Evolutionary conservation across 2,329 filamentous ascomycete species (phyloP).

Genomic region (Fusarium burgessii): DNA sequence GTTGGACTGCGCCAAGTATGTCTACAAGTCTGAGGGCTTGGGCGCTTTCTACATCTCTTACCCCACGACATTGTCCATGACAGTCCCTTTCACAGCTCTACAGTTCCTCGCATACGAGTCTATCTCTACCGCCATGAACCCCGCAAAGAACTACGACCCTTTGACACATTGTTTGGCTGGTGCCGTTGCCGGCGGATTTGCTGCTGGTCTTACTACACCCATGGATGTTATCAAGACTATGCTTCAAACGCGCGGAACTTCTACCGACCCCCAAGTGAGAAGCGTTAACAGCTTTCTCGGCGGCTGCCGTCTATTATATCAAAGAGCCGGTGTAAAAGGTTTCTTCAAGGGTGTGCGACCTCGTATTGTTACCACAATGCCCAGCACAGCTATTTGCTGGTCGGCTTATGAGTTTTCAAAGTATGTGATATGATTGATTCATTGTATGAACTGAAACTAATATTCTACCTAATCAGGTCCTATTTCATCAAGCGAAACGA

Average conservation of each 20-base stretch:
- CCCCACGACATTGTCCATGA: constrained; percentile 98
- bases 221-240: constrained; percentile 99
- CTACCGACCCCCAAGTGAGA: constrained; percentile 82
- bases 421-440: constrained; percentile 57
- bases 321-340: constrained; percentile 83
- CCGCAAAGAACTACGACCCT: constrained; percentile 86
- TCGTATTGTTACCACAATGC: constrained; percentile 95
- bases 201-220: constrained; percentile 92
- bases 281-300: constrained; percentile 85
- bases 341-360: constrained; percentile 96
- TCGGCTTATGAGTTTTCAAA: constrained; percentile 78
- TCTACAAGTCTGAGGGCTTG: constrained; percentile 89
- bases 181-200: constrained; percentile 91
- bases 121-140: constrained; percentile 93
- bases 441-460: constrained; percentile 5
- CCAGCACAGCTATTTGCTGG: constrained; percentile 99
- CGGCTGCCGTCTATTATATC: constrained; percentile 84
- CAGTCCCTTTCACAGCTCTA: constrained; percentile 94
- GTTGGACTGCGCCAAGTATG: constrained; percentile 85
- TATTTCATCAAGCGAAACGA: constrained; percentile 71
- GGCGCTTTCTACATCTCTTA: constrained; percentile 98
- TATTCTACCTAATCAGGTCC: constrained; percentile 55
- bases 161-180: constrained; percentile 94
- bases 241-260: constrained; percentile 90
- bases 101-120: constrained; percentile 99